Conservation (phyloP, 192 early-diverging fungal genomes). For the Spinellus fusiger region DNA sequence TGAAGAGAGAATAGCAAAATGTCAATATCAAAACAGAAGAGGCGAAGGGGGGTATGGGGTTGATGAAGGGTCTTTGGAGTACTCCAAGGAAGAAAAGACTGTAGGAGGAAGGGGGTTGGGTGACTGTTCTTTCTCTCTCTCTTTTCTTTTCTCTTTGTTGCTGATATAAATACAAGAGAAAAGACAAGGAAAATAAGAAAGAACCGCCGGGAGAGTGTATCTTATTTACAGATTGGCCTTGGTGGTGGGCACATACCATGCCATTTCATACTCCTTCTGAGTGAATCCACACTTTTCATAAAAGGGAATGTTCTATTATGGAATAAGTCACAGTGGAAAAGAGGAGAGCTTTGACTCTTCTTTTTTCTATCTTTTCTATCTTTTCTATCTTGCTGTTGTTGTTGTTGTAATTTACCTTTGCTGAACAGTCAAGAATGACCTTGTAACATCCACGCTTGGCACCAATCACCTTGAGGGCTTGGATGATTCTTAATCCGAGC, state of each 20-base stretch:
- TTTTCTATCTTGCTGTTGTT: neutral
- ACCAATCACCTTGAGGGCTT: conserved; percentile 82
- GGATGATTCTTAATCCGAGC: conserved; percentile 61
- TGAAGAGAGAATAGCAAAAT: too few relatives aligned
- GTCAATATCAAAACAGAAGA: too few relatives aligned
- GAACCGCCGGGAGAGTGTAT: too few relatives aligned
- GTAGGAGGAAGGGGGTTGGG: too few relatives aligned
- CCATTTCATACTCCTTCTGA: conserved; percentile 68
- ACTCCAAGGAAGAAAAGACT: too few relatives aligned
- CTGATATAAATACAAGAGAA: too few relatives aligned
- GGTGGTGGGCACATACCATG: conserved; percentile 48
- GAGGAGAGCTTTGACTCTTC: neutral
- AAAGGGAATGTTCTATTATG: conserved; percentile 79
- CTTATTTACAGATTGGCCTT: conserved; percentile 5
- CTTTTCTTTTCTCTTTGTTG: too few relatives aligned
- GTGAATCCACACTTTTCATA: conserved; percentile 83
- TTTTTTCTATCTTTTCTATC: neutral
- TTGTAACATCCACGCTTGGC: conserved; percentile 77
- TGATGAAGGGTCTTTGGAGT: too few relatives aligned
- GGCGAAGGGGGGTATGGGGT: too few relatives aligned
- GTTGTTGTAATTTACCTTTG: conserved; percentile 32
- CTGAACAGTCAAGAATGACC: conserved; percentile 55
- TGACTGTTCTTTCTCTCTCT: too few relatives aligned
- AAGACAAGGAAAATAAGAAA: too few relatives aligned
- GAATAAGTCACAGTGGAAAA: too few relatives aligned